Base-by-base conservation (phyloP, 371 early-diverging fungal genomes). In the Coemansia sp. region DNA sequence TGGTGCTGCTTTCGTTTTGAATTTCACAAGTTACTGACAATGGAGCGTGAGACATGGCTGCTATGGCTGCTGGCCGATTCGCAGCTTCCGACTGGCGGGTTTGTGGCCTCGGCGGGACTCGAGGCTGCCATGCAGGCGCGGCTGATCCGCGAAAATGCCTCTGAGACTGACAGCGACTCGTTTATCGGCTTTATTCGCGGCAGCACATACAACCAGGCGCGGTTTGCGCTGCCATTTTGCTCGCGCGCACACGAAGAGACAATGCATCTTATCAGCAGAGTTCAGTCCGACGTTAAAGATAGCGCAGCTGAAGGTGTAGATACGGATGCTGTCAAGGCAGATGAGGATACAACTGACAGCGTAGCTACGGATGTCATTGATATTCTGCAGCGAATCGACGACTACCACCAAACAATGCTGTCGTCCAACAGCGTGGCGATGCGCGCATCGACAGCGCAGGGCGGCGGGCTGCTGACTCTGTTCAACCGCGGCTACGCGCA, bases 11-110 rank as follows among this genome's bases (percentile, higher is more conserved):
- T 20, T n/a, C 18, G 8, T 16, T 48, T 55, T n/a, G 33, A 7
- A 8, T 33, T 64, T 44, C 48, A 5, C 18, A 16, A 6, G 20
- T 30, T 30, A 20, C 14, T 20, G 21, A 9, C 8, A 18, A 78
- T 78, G 78, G 72, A 75, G 30, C 57, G 65, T 21, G 80, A 79
- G 47, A 75, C 80, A 39, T 94, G 92, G 93, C 82, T 92, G 3
- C 85, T 92, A 2, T 91, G 90, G 83, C 87, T 91, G 69, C 79
- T 96, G 25, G 87, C 93, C 8, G 96, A 96, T 83, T 94, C 94
- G 5, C 93, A 93, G 14, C 84, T 96, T 12, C 96, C 96, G 0
- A 94, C 94, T 0, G 94, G 96, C 23, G 93, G 93, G 0, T 93
- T 93, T 69, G 91, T 93, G 8, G 88, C 92, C 44, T 93, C 93